A percentile compares a stretch with the other conserved stretches of the same genome.
Conservation (phyloP, 169 alveolate species). For the Plasmodium vinckei region DNA sequence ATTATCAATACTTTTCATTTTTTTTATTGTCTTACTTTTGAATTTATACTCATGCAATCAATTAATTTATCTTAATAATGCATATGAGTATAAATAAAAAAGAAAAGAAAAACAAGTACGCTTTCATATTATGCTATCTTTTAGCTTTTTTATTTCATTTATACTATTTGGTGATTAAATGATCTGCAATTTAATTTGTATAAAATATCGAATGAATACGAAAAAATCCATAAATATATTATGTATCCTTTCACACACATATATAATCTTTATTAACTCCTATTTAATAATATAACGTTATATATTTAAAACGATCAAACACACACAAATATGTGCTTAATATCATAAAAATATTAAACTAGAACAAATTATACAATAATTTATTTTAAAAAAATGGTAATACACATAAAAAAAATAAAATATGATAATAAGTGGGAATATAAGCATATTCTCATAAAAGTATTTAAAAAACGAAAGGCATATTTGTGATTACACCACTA, state of each 20-base stretch:
- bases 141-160: not conserved
- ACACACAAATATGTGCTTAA: too few species aligned
- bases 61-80: slow-evolving; percentile 13
- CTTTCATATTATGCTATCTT: not conserved
- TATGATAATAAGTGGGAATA: not conserved
- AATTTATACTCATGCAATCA: slow-evolving; percentile 6
- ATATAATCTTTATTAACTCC: not conserved
- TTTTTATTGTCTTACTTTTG: slow-evolving; percentile 64
- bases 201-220: not conserved
- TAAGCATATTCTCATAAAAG: slow-evolving; percentile 6
- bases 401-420: slow-evolving; percentile 6
- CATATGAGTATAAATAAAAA: slow-evolving; percentile 17
- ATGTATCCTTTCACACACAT: not conserved
- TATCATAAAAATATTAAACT: not conserved
- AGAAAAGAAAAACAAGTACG: slow-evolving; percentile 6
- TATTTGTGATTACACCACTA: not conserved
- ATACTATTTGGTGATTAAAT: not conserved
- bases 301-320: not conserved
- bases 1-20: slow-evolving; percentile 46
- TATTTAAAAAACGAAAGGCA: slow-evolving; percentile 28
- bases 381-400: slow-evolving; percentile 26
- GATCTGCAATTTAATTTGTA: not conserved
- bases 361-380: slow-evolving; percentile 35
- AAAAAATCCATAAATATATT: not conserved
- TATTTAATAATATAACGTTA: not conserved